These are phyloP conservation scores for Huntiella bhutanensis DNA, from an alignment of 2,329 filamentous ascomycete genomes.

Conservation along the genomic window DNA sequence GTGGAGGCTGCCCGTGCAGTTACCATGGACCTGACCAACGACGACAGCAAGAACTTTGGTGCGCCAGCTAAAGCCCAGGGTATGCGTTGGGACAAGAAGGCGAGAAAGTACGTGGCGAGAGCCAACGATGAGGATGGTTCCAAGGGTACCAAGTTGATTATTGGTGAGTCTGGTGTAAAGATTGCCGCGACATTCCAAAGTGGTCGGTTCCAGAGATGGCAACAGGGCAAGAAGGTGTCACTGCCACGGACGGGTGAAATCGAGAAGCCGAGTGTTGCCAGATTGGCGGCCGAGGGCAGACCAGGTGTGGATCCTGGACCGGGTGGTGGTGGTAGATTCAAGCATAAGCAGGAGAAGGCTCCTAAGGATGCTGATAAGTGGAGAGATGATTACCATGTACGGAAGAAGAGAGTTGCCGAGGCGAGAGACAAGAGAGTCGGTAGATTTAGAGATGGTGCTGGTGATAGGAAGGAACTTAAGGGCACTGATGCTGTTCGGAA, in stretches of 20 bases:
- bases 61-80: conserved; percentile 43
- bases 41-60: conserved; percentile 69
- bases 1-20: conserved; percentile 69
- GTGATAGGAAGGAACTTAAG: conserved; percentile 62
- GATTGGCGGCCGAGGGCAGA: conserved; percentile 14
- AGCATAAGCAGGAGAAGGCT: conserved; percentile 71
- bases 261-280: conserved; percentile 31
- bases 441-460: conserved; percentile 51
- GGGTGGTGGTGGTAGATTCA: conserved; percentile 33
- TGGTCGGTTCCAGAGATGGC: conserved; percentile 87
- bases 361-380: conserved; percentile 89
- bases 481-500: conserved; percentile 70
- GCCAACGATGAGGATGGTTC: conserved; percentile 90
- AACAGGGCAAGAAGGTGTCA: conserved; percentile 63
- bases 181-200: conserved; percentile 87
- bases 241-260: conserved; percentile 66
- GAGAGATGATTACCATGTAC: conserved; percentile 73
- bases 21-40: conserved; percentile 82
- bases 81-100: conserved; percentile 94
- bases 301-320: background rate
- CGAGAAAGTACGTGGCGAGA: conserved; percentile 81
- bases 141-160: conserved; percentile 51
- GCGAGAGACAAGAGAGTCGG: conserved; percentile 71
- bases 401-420: conserved; percentile 76
- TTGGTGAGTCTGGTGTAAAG: conserved; percentile 84